phyloP scores from a whole-genome alignment of 352 stramenopile genomes.

The Phytopythium ostracodes region DNA sequence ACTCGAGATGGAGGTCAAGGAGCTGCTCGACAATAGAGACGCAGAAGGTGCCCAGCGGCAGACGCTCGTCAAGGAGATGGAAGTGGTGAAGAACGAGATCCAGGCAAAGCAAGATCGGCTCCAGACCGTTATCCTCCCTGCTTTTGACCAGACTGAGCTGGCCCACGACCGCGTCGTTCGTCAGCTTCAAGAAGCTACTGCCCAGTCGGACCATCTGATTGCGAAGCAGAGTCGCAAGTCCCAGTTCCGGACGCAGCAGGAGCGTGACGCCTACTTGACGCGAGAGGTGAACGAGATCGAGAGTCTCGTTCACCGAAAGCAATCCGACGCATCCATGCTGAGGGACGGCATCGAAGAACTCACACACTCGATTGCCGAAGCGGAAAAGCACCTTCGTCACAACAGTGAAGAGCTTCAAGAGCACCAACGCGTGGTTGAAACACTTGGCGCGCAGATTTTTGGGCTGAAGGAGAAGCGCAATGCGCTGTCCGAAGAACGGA shows the following conservation, averaged over 20 bases:
- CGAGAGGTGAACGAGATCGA: slow-evolving; percentile 69
- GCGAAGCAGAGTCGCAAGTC: slow-evolving; percentile 94
- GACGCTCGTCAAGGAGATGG: slow-evolving; percentile 44
- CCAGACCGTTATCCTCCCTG: slow-evolving; percentile 45
- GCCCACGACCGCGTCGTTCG: slow-evolving; percentile 86
- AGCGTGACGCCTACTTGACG: slow-evolving; percentile 88
- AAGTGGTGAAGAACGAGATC: slow-evolving; percentile 53
- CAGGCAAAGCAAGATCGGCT: slow-evolving; percentile 45
- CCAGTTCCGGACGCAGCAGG: slow-evolving; percentile 92
- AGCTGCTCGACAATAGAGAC: slow-evolving; percentile 59
- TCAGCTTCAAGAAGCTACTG: slow-evolving; percentile 49
- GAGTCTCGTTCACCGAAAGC: slow-evolving; percentile 52
- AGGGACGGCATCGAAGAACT: slow-evolving; percentile 41
- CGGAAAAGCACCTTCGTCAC: slow-evolving; percentile 39
- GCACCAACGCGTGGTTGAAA: slow-evolving; percentile 50
- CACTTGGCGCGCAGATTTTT: slow-evolving; percentile 44
- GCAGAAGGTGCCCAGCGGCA: slow-evolving; percentile 42
- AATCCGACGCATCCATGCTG: slow-evolving; percentile 40
- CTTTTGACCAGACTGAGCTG: slow-evolving; percentile 38
- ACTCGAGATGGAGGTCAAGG: slow-evolving; percentile 77
- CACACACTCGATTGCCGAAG: slow-evolving; percentile 31
- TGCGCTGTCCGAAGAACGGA: slow-evolving; percentile 68
- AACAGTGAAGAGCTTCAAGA: slow-evolving; percentile 47
- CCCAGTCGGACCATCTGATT: slow-evolving; percentile 89
- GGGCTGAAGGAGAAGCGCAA: slow-evolving; percentile 83